Conservation (phyloP, 1,284 basidiomycete species). For the Golubevia pallescens region DNA sequence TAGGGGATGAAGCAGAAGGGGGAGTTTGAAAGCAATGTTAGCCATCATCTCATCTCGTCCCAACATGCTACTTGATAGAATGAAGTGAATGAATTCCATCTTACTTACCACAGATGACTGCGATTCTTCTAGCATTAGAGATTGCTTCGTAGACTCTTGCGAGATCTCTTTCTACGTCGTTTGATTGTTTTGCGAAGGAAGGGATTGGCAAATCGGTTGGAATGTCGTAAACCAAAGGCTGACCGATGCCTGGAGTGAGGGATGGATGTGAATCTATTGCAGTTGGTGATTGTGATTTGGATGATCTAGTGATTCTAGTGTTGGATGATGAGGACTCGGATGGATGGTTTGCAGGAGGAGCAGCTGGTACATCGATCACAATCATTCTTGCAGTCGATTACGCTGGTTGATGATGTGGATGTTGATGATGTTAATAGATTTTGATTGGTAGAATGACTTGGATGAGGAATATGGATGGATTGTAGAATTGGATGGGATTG, state of each 20-base stretch:
- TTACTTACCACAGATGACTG: constrained; percentile 49
- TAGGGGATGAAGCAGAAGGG: neutral
- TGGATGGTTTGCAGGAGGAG: neutral
- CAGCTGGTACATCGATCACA: neutral
- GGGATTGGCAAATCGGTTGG: constrained; percentile 31
- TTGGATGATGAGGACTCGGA: neutral
- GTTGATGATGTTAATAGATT: too few species aligned
- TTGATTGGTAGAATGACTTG: too few species aligned
- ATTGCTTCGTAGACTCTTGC: constrained; percentile 52
- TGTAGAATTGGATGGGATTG: too few species aligned
- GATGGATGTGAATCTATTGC: neutral
- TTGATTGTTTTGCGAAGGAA: constrained; percentile 26
- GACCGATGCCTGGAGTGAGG: neutral
- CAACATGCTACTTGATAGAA: neutral
- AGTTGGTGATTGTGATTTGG: neutral
- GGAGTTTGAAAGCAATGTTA: neutral
- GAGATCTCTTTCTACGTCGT: constrained; percentile 42
- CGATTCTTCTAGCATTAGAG: constrained; percentile 47
- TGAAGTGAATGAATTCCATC: neutral
- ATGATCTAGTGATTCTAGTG: neutral
- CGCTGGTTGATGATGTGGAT: too few species aligned
- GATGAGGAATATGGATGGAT: too few species aligned
- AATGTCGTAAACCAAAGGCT: constrained; percentile 20
- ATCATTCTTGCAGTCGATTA: neutral
- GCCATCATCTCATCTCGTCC: neutral